Evolutionary conservation across 1,284 basidiomycete species (phyloP), one percentile per base, ranked within the genome.

Genomic region (Agroathelia rolfsii): DNA sequence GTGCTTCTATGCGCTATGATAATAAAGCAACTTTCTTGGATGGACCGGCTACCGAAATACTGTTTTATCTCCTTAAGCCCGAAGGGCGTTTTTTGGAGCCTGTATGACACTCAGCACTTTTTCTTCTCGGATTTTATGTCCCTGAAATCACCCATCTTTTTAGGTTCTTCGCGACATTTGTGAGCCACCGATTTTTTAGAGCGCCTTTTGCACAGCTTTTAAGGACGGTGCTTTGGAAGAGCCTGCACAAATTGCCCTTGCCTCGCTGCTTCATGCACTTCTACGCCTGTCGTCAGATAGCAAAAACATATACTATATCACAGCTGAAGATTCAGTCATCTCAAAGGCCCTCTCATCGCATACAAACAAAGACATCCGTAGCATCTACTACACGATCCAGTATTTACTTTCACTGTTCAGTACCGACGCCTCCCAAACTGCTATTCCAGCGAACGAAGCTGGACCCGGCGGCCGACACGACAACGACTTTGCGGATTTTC

Each of bases 381-480:
- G 46, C 3, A 43, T 59, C 16, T 64, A 57, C 2, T 45, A 55
- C 15, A 60, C 63, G 37, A 63, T 74, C 42, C 58, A 68, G 38
- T 50, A 63, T 32, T 49, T 67, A 18, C n/a, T n/a, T n/a, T n/a
- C n/a, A n/a, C n/a, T n/a, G n/a, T n/a, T n/a, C n/a, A n/a, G n/a
- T n/a, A n/a, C n/a, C n/a, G n/a, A n/a, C n/a, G n/a, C n/a, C n/a
- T n/a, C n/a, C n/a, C n/a, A n/a, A n/a, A 38, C 42, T 16, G 40
- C 43, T 5, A 38, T 39, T 14, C 35, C 38, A 10, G 44, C 47
- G 34, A 48, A 37, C 15, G 43, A 48, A 2, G 41, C 46, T 18
- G 53, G 51, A 5, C 61, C 76, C 0, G 76, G 77, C 0, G 76
- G 76, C 2, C 59, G 76, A 6, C 76, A 80, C 40, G 72, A 77